Evolutionary conservation across 441 rosid species (phyloP), one percentile per base, ranked within the genome.

Genomic region (Adansonia gregorii): DNA sequence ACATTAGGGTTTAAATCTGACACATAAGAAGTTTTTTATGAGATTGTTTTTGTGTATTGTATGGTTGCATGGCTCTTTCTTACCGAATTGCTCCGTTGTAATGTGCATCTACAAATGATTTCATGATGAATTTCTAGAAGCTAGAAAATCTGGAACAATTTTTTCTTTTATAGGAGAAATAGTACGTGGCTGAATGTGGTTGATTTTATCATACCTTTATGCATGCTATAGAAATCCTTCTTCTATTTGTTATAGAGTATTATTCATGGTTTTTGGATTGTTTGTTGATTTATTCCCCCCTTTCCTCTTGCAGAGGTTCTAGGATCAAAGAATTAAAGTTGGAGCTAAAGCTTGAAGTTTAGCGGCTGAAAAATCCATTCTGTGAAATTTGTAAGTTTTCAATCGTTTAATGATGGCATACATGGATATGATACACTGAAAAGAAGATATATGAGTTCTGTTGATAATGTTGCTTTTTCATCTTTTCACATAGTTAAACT

Each of bases 251-350:
- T 56, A 61, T 35, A 4, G 9, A 63, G 56, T 68, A 59, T 8
- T 59, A 12, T 49, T 61, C 27, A 17, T 11, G 1, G 54, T 48
- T 49, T 67, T 67, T 31, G 41, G 48, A 20, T 19, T 76, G n/a
- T 14, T 59, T 27, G 14, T 56, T 55, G 75, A 68, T 58, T 64
- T 22, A 15, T 69, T 35, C 39, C 39, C 55, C 6, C 20, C 51
- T 22, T 64, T 4, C n/a, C n/a, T 77, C 2, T 12, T 82, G 48
- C 1, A 2, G 63, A 82, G 84, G 81, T 78, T 35, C 39, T 35
- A 35, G 39, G 39, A 35, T 35, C 39, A 35, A 35, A n/a, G 54
- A 54, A 54, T 54, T 54, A 0, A 31, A 54, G 59, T 24, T 80
- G 41, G 78, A 72, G 63, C 74, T 55, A 76, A 60, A 65, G 11